phyloP scores from a whole-genome alignment of 106 monocot genomes.

The Xerophyta viscosa region DNA sequence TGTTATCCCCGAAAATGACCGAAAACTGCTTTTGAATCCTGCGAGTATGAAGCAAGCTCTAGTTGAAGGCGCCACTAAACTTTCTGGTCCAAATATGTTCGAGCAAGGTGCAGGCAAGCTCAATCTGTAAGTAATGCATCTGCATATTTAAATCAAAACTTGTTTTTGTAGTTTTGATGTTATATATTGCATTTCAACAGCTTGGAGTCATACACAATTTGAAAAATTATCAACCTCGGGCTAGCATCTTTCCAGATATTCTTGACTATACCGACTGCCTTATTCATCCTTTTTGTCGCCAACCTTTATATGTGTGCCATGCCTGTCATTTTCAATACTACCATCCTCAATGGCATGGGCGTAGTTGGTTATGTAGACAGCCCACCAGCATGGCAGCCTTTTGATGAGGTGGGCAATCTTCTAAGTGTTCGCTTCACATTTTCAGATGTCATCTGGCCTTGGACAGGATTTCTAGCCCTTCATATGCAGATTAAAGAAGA shows the following conservation, averaged over 20 bases:
- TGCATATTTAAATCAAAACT: not conserved
- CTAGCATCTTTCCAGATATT: conserved; percentile 77
- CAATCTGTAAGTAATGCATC: conserved; percentile 90
- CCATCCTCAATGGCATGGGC: conserved; percentile 94
- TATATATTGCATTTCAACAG: conserved; percentile 26
- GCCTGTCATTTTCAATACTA: conserved; percentile 95
- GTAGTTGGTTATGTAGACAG: conserved; percentile 73
- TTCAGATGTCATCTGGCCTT: conserved; percentile 96
- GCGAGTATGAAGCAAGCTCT: conserved; percentile 99
- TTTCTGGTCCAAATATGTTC: conserved; percentile 86
- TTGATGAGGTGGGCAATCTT: conserved; percentile 83
- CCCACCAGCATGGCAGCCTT: conserved; percentile 75
- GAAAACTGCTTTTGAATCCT: conserved; percentile 79
- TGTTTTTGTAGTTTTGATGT: not conserved
- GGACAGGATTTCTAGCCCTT: conserved; percentile 86
- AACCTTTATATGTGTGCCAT: conserved; percentile 92
- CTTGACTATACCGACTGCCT: conserved; percentile 94
- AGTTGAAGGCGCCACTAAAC: conserved; percentile 89
- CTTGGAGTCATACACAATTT: conserved; percentile 79
- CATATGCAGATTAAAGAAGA: conserved; percentile 96
- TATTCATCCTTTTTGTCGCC: conserved; percentile 92
- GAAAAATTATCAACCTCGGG: conserved; percentile 73
- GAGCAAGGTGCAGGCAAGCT: conserved; percentile 95
- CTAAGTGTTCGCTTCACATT: conserved; percentile 81
- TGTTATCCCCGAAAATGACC: conserved; percentile 59